Evolutionary conservation across 1,284 basidiomycete genomes (phyloP), one percentile per base, ranked within the genome.

Genomic region (Ceratobasidium papillatum): DNA sequence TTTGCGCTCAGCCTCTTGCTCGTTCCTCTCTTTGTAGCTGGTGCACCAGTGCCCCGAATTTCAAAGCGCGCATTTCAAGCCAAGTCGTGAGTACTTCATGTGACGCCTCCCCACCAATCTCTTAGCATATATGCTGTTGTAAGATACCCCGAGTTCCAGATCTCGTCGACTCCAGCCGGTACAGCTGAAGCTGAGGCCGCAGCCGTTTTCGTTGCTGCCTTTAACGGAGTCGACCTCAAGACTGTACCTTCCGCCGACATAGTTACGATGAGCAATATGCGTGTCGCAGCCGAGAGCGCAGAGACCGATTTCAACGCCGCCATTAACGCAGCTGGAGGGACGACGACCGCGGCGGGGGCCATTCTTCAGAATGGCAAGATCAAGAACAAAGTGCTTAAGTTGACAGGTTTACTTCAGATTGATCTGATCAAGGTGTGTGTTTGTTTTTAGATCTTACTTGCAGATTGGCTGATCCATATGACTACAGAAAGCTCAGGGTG

Each of bases 11-110:
- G 25, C 12, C 27, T 32, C 12, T 56, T 30, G 52, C 52, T 56
- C 11, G 52, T 12, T 32, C 52, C 52, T 32, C 52, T 56, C 3
- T 4, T 34, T 32, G 52, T 34, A 12, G 27, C 22, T 32, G 52
- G 52, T 30, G 58, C 58, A 2, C 58, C 34, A 4, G 34, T 61
- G 12, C 58, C 58, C 12, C 36, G 11, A n/a, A 19, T 56, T 27
- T 56, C 52, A 14, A 61, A 61, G 11, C 58, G 58, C 36, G 58
- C 58, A n/a, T 61, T 61, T n/a, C 58, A 61, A 32, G 32, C 25
- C 9, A 61, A 38, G 34, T n/a, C n/a, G 56, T 59, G 8, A 36
- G 56, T 59, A 9, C 19, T 19, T 14, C n/a, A 32, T 11, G 12
- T 2, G 8, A 19, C 36, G 9, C 14, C 8, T 5, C 19, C 36